Percentiles rank a stretch among this genome's conserved stretches.
Conservation (phyloP, 768 basidiomycete genomes). For the Amanita inopinata region DNA sequence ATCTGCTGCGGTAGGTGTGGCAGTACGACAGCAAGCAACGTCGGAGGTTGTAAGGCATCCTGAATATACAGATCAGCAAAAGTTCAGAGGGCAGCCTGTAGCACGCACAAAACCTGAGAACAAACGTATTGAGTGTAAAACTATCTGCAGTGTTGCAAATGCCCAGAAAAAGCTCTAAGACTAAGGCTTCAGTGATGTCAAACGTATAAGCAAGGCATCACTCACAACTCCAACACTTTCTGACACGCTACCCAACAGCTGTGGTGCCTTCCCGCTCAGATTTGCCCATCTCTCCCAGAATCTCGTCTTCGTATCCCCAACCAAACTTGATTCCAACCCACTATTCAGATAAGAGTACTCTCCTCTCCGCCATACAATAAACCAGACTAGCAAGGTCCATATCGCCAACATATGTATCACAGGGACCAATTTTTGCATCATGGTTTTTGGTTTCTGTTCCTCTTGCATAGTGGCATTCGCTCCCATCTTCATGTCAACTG, state of each 20-base stretch:
- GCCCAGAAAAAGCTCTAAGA: constrained; percentile 75
- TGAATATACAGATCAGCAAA: constrained; percentile 16
- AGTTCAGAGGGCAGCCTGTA: background rate
- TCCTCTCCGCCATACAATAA: constrained; percentile 60
- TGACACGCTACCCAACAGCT: constrained; percentile 9
- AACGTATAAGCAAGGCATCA: constrained; percentile 16
- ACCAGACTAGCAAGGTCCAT: constrained; percentile 59
- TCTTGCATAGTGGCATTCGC: background rate
- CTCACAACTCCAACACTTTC: constrained; percentile 2
- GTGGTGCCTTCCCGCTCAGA: constrained; percentile 26
- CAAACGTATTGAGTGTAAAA: constrained; percentile 63
- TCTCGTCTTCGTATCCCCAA: constrained; percentile 14
- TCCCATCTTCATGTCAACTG: constrained; percentile 2
- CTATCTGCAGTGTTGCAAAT: constrained; percentile 63
- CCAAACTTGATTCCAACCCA: constrained; percentile 22
- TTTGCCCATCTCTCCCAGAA: constrained; percentile 59
- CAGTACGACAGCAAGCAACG: constrained; percentile 46
- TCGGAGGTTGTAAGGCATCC: constrained; percentile 53
- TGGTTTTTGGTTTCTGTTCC: constrained; percentile 18
- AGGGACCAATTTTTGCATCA: constrained; percentile 52
- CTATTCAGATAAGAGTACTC: constrained; percentile 29
- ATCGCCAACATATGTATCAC: constrained; percentile 54
- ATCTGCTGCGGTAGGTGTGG: constrained; percentile 60
- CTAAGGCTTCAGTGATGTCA: constrained; percentile 1
- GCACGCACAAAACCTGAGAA: constrained; percentile 58